Evolutionary conservation across 2,329 filamentous ascomycete genomes (phyloP).

Genomic region (Fusarium hainanense): DNA sequence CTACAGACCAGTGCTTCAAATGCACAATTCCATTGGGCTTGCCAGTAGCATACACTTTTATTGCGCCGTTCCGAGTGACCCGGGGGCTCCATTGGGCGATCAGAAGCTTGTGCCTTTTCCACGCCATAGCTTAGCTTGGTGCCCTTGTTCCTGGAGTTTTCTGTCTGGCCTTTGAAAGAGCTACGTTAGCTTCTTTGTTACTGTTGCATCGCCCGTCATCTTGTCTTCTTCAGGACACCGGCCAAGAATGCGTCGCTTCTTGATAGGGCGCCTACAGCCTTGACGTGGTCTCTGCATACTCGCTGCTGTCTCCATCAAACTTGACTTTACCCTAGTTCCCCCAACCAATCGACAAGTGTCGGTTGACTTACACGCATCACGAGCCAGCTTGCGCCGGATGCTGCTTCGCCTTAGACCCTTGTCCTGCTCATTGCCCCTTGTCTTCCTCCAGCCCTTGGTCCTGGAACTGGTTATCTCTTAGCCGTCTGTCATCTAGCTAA

Average conservation of each 20-base stretch:
- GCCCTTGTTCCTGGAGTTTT: conserved; percentile 29
- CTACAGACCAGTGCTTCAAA: not conserved
- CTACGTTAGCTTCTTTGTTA: conserved; percentile 23
- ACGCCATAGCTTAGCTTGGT: conserved; percentile 19
- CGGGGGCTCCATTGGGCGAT: conserved; percentile 19
- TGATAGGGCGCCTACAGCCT: conserved; percentile 17
- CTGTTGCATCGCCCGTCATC: conserved; percentile 24
- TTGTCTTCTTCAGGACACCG: conserved; percentile 38
- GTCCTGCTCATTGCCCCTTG: conserved; percentile 17
- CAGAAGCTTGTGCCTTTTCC: conserved; percentile 24
- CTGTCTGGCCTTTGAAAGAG: conserved; percentile 12
- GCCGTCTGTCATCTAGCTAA: conserved; percentile 24
- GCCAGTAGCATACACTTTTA: conserved; percentile 9
- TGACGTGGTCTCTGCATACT: conserved; percentile 31
- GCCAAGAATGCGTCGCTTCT: conserved; percentile 26
- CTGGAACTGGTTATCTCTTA: conserved; percentile 17
- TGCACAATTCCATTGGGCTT: conserved; percentile 17
- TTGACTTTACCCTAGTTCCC: conserved; percentile 23
- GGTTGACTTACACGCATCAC: conserved; percentile 35
- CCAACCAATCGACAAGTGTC: conserved; percentile 32
- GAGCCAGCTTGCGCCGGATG: conserved; percentile 38
- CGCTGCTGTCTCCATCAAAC: conserved; percentile 12
- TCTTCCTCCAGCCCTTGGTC: conserved; percentile 20
- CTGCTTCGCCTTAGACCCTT: conserved; percentile 40
- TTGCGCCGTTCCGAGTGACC: conserved; percentile 20